Evolutionary conservation across 495 filamentous ascomycete genomes (phyloP).

Genomic region (Penicillium angulare): DNA sequence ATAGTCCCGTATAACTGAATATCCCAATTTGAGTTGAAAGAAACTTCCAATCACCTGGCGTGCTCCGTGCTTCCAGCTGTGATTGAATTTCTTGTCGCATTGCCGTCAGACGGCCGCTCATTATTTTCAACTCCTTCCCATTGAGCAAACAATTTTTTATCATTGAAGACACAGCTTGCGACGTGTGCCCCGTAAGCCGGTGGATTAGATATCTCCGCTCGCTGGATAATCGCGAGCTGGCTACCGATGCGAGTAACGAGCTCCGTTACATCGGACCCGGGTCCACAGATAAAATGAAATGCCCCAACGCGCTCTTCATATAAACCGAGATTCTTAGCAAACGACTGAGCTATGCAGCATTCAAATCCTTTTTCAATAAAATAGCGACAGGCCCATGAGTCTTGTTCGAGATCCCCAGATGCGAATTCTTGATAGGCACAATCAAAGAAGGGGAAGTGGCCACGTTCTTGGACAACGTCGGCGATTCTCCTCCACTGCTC

Average conservation of each 20-base stretch:
- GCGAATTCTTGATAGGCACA: slow-evolving; percentile 2
- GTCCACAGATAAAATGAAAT: not conserved
- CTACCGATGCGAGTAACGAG: not conserved
- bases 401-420: not conserved
- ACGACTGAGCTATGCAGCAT: slow-evolving; percentile 1
- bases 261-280: not conserved
- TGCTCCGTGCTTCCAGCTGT: not conserved
- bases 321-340: not conserved
- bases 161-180: not conserved
- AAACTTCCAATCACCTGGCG: not conserved
- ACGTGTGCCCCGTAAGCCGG: not conserved
- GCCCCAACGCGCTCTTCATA: slow-evolving; percentile 1
- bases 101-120: not conserved
- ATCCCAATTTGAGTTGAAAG: not conserved
- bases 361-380: not conserved
- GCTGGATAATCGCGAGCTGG: not conserved
- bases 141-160: not conserved
- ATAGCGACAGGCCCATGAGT: not conserved
- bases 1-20: slow-evolving; percentile 2
- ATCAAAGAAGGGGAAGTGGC: not conserved
- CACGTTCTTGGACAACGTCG: not conserved
- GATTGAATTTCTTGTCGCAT: not conserved
- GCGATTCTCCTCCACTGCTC: not conserved
- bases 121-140: not conserved
- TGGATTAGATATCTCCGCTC: not conserved